phyloP scores from a whole-genome alignment of 163 green algal genomes.

The Scenedesmus sp. region DNA sequence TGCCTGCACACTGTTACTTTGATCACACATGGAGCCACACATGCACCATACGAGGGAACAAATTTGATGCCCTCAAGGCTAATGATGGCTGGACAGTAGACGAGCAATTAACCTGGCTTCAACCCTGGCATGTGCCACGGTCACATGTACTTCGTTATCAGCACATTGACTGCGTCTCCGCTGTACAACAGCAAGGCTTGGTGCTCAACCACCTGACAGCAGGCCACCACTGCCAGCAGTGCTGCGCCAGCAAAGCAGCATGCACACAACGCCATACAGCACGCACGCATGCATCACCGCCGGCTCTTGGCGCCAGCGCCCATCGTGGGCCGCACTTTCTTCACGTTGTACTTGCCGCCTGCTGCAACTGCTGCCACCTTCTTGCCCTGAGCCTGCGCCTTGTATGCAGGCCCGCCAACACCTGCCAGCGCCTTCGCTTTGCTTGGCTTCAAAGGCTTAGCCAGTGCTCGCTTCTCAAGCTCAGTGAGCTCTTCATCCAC shows the following conservation, averaged over 20 bases:
- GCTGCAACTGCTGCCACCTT: slow-evolving; percentile 27
- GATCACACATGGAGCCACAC: no score
- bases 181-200: no score
- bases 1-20: no score
- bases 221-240: not conserved
- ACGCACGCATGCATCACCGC: not conserved
- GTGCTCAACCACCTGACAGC: no score
- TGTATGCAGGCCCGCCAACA: slow-evolving; percentile 19
- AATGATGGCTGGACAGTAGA: no score
- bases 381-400: slow-evolving; percentile 8
- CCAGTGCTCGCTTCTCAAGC: slow-evolving; percentile 66
- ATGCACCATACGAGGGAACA: no score
- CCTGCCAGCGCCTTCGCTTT: slow-evolving; percentile 40
- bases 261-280: not conserved
- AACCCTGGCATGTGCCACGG: no score
- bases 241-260: not conserved
- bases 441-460: slow-evolving; percentile 37
- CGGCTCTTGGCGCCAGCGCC: slow-evolving; percentile 44
- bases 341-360: slow-evolving; percentile 44
- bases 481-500: slow-evolving; percentile 77
- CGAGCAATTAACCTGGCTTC: no score
- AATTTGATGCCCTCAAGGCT: not conserved
- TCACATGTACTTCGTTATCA: no score
- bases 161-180: no score
- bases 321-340: slow-evolving; percentile 41